Evolutionary conservation across 2,329 filamentous ascomycete species (phyloP).

Genomic region (Blastomyces silverae): DNA sequence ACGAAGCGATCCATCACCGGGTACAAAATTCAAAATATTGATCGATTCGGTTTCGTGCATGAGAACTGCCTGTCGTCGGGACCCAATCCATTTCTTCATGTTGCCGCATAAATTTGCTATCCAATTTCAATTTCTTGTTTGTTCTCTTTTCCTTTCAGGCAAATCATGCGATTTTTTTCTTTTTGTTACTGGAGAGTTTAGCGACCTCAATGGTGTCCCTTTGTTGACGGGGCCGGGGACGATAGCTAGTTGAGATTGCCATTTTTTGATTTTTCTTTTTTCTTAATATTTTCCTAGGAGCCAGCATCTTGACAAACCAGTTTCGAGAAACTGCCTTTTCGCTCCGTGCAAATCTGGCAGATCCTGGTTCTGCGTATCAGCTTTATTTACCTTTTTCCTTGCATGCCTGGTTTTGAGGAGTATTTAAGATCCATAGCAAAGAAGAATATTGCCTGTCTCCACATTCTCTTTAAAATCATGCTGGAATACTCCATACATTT

Average conservation of each 20-base stretch:
- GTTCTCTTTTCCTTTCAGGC: neutral
- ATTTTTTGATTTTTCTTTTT: neutral
- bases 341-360: neutral
- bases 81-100: neutral
- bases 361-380: neutral
- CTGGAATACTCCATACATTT: neutral
- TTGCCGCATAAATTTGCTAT: neutral
- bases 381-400: neutral
- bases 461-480: neutral
- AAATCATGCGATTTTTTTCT: neutral
- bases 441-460: neutral
- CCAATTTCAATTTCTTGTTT: neutral
- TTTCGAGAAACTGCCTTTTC: neutral
- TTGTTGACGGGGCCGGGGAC: neutral
- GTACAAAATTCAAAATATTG: neutral
- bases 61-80: neutral
- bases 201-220: neutral
- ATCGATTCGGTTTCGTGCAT: neutral
- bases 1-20: neutral
- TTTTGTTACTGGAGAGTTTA: neutral
- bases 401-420: neutral
- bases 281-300: neutral
- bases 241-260: neutral
- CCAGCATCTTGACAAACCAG: neutral
- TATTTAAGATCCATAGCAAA: neutral